These are phyloP conservation scores for Plantago elongata DNA, from an alignment of 257 asterid species.

Conservation along the genomic window DNA sequence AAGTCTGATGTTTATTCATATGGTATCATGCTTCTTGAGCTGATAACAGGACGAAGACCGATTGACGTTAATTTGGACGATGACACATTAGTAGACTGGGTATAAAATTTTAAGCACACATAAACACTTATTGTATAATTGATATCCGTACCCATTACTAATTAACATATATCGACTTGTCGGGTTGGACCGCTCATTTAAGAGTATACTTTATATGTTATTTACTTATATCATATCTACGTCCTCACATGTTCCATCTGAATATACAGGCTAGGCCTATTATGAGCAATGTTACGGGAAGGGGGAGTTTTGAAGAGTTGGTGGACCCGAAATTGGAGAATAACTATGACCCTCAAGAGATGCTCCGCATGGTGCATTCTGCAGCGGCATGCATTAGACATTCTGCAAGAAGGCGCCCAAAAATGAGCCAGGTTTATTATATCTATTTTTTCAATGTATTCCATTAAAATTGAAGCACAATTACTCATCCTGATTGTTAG, in stretches of 20 bases:
- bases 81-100: slow-evolving; percentile 85
- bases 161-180: too few species aligned
- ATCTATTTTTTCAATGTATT: too few species aligned
- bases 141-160: too few species aligned
- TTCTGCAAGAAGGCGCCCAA: slow-evolving; percentile 84
- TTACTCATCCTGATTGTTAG: background rate
- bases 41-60: slow-evolving; percentile 75
- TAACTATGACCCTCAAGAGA: slow-evolving; percentile 60
- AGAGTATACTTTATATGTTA: too few species aligned
- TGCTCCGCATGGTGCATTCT: slow-evolving; percentile 68
- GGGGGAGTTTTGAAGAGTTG: slow-evolving; percentile 59
- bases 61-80: slow-evolving; percentile 52
- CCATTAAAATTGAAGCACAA: background rate
- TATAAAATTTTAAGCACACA: slow-evolving; percentile 7
- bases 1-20: slow-evolving; percentile 84
- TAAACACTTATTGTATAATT: too few species aligned
- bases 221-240: background rate
- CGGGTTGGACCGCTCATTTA: too few species aligned
- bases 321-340: slow-evolving; percentile 59
- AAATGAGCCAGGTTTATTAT: slow-evolving; percentile 85
- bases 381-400: slow-evolving; percentile 72
- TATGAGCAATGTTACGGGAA: slow-evolving; percentile 35
- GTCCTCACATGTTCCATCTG: background rate
- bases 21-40: slow-evolving; percentile 78
- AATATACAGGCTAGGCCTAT: slow-evolving; percentile 67